Conservation (phyloP, 345 rosid species). For the Eucalyptus virginea region DNA sequence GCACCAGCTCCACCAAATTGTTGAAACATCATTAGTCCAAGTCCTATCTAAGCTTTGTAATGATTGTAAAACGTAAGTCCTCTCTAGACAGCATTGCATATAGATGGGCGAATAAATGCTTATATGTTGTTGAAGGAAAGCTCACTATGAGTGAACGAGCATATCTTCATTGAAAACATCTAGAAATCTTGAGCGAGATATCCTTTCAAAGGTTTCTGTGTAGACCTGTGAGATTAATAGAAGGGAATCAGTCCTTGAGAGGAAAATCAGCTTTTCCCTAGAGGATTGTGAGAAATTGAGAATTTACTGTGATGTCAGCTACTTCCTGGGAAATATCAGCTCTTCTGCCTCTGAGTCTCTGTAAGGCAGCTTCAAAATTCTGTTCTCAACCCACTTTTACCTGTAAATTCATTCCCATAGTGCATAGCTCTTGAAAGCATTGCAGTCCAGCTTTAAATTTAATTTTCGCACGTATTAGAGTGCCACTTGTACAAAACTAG, state of each 20-base stretch:
- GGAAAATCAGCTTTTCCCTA: background rate
- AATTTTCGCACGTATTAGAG: background rate
- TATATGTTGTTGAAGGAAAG: background rate
- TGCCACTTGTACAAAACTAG: background rate
- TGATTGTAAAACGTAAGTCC: background rate
- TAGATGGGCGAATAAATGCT: background rate
- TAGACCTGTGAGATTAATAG: conserved; percentile 12
- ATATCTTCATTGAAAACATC: conserved; percentile 50
- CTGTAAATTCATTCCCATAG: background rate
- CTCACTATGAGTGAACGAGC: conserved; percentile 33
- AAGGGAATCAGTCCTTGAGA: background rate
- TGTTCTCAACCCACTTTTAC: conserved; percentile 14
- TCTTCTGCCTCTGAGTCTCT: conserved; percentile 28
- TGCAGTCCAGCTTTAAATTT: background rate
- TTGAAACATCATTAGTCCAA: conserved; percentile 54
- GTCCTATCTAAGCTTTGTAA: conserved; percentile 23
- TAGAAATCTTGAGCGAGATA: conserved; percentile 7
- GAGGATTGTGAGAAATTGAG: background rate
- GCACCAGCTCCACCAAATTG: conserved; percentile 46
- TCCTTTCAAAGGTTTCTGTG: conserved; percentile 12
- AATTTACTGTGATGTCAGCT: conserved; percentile 28
- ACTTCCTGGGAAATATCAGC: conserved; percentile 37
- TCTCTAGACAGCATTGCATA: background rate
- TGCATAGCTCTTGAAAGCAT: background rate
- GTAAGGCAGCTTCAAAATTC: conserved; percentile 30